These are phyloP conservation scores for Lojkania enalia DNA, from an alignment of 2,329 filamentous ascomycete species.

Conservation along the genomic window DNA sequence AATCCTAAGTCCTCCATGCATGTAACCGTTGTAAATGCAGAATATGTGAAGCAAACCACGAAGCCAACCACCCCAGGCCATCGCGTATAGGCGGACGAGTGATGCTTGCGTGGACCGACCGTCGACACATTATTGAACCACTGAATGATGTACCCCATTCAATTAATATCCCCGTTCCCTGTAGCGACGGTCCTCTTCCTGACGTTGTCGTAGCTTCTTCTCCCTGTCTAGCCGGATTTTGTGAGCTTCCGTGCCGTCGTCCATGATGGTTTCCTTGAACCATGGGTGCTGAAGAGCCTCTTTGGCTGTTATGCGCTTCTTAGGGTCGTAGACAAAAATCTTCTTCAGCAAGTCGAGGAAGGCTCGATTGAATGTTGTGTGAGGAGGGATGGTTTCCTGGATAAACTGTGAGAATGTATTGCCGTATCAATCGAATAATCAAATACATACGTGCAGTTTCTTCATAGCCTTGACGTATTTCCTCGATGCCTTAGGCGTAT, in stretches of 20 bases:
- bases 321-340: constrained; percentile 70
- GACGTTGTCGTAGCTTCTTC: constrained; percentile 36
- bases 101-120: too few relatives aligned
- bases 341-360: constrained; percentile 65
- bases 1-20: constrained; percentile 35
- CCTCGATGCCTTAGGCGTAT: constrained; percentile 64
- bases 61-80: constrained; percentile 3
- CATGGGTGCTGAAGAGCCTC: constrained; percentile 67
- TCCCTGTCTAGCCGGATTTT: constrained; percentile 57
- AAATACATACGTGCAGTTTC: constrained; percentile 56
- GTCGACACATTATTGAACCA: too few relatives aligned
- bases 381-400: constrained; percentile 65
- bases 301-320: constrained; percentile 66
- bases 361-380: constrained; percentile 62
- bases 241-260: constrained; percentile 67
- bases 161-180: constrained; percentile 21
- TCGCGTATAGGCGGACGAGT: too few relatives aligned
- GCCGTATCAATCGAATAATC: background rate
- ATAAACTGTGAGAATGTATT: background rate
- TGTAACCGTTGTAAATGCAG: constrained; percentile 46
- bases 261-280: constrained; percentile 66
- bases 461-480: constrained; percentile 74
- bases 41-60: constrained; percentile 31
- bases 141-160: background rate
- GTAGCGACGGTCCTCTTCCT: constrained; percentile 38